phyloP scores from a whole-genome alignment of 2,329 filamentous ascomycete species.

The Pseudogymnoascus sp. region DNA sequence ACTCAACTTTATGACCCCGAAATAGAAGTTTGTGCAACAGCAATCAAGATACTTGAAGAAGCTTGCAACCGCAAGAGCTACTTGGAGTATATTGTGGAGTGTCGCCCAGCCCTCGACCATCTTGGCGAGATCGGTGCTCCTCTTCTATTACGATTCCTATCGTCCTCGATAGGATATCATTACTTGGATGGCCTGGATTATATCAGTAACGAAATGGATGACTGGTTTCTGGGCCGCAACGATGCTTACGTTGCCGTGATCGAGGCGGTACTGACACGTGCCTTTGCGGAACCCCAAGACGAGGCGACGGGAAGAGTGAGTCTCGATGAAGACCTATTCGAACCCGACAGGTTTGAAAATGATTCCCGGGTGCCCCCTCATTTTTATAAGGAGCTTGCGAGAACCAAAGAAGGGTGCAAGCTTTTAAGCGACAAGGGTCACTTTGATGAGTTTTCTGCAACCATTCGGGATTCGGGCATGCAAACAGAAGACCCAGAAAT shows the following conservation, averaged over 20 bases:
- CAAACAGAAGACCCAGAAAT: constrained; percentile 77
- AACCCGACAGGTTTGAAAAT: constrained; percentile 38
- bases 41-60: constrained; percentile 95
- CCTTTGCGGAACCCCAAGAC: constrained; percentile 52
- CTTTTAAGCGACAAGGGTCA: constrained; percentile 88
- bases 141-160: constrained; percentile 82
- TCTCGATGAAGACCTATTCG: constrained; percentile 34
- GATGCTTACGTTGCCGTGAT: constrained; percentile 93
- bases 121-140: constrained; percentile 95
- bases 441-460: constrained; percentile 86
- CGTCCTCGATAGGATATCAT: constrained; percentile 93
- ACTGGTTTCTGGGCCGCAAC: constrained; percentile 96
- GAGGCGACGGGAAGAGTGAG: constrained; percentile 27
- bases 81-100: constrained; percentile 94
- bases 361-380: constrained; percentile 69
- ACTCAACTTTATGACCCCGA: constrained; percentile 97
- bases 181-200: constrained; percentile 96
- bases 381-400: constrained; percentile 91
- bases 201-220: constrained; percentile 99
- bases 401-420: constrained; percentile 86
- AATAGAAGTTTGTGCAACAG: constrained; percentile 90
- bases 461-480: constrained; percentile 80
- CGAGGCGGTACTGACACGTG: constrained; percentile 86
- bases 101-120: constrained; percentile 87
- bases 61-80: constrained; percentile 89